Percentiles rank a stretch among this genome's conserved stretches.
Evolutionary conservation across 2,329 filamentous ascomycete species (phyloP).

Genomic region (Triangularia setosa): DNA sequence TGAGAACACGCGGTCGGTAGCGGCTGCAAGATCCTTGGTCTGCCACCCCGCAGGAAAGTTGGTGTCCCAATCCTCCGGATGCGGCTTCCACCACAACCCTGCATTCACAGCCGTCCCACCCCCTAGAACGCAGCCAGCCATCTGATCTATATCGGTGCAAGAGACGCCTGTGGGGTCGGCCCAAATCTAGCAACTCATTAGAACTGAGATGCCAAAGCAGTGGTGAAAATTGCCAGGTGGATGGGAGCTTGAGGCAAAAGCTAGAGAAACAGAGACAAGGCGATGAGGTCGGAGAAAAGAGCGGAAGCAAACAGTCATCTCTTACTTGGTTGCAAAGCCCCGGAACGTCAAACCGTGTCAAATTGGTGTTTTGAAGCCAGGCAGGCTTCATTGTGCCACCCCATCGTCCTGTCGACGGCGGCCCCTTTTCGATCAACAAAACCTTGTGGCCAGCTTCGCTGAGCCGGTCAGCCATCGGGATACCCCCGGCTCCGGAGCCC

Average conservation of each 20-base stretch:
- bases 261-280: no score
- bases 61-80: conserved; percentile 59
- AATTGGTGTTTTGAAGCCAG: conserved; percentile 58
- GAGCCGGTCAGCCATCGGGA: conserved; percentile 58
- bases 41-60: conserved; percentile 72
- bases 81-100: conserved; percentile 56
- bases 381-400: conserved; percentile 56
- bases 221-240: no score
- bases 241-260: no score
- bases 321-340: conserved; percentile 60
- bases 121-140: conserved; percentile 68
- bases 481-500: conserved; percentile 58
- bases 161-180: conserved; percentile 58
- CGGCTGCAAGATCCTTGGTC: conserved; percentile 54
- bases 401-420: conserved; percentile 60
- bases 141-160: conserved; percentile 66
- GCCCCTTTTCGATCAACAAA: conserved; percentile 58
- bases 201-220: neutral
- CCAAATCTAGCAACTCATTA: conserved; percentile 49
- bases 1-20: conserved; percentile 61
- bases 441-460: conserved; percentile 63
- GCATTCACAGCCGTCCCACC: conserved; percentile 65
- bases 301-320: no score
- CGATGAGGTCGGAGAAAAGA: no score
- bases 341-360: conserved; percentile 69